These are phyloP conservation scores for Lepidopterella palustris DNA, from an alignment of 495 filamentous ascomycete genomes.

Conservation along the genomic window DNA sequence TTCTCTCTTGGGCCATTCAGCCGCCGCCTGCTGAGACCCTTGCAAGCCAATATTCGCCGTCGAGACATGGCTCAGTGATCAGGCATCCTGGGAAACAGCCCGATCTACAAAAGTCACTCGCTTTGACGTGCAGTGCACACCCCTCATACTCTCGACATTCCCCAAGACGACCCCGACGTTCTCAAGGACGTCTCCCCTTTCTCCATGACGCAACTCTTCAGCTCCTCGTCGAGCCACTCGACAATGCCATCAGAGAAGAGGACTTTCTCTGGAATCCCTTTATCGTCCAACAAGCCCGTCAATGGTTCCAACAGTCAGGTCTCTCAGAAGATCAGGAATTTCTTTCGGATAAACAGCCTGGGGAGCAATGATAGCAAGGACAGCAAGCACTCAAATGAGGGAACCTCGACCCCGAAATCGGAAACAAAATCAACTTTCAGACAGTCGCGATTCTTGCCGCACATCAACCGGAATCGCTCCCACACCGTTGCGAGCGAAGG, in stretches of 20 bases:
- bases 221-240: slow-evolving; percentile 27
- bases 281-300: slow-evolving; percentile 37
- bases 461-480: slow-evolving; percentile 70
- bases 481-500: slow-evolving; percentile 91
- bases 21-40: not conserved
- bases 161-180: not conserved
- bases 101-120: not conserved
- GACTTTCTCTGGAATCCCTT: slow-evolving; percentile 30
- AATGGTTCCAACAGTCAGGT: slow-evolving; percentile 52
- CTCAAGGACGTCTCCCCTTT: not conserved
- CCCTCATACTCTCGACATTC: not conserved
- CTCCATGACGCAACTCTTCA: slow-evolving; percentile 37
- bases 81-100: slow-evolving; percentile 1
- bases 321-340: slow-evolving; percentile 87
- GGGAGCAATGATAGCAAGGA: slow-evolving; percentile 31
- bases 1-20: not conserved
- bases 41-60: not conserved
- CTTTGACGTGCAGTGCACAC: not conserved
- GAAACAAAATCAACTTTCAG: slow-evolving; percentile 64
- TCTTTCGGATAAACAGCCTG: slow-evolving; percentile 85
- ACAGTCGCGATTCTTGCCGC: slow-evolving; percentile 77
- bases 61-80: not conserved
- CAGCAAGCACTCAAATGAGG: slow-evolving; percentile 46
- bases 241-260: slow-evolving; percentile 30
- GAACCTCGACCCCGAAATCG: slow-evolving; percentile 41